A percentile compares a stretch with the other conserved stretches of the same genome.
phyloP scores from a whole-genome alignment of 2,329 filamentous ascomycete genomes.

The Cercospora zeina region DNA sequence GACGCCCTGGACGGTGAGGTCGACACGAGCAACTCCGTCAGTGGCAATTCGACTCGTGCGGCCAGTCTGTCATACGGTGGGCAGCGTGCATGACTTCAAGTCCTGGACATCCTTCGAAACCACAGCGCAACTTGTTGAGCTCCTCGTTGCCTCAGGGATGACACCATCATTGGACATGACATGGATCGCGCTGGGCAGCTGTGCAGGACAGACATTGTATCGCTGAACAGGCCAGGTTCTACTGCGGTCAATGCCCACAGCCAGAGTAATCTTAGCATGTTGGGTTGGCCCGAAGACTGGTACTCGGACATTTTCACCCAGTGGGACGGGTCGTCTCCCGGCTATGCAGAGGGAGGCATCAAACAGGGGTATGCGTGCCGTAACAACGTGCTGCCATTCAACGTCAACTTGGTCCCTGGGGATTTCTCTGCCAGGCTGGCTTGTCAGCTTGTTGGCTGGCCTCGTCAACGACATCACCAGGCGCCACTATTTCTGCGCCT shows the following conservation, averaged over 20 bases:
- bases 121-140: not conserved
- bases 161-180: not conserved
- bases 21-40: slow-evolving; percentile 1
- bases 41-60: not conserved
- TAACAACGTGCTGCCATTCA: not conserved
- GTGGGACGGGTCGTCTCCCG: slow-evolving; percentile 3
- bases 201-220: not conserved
- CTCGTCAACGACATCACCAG: not conserved
- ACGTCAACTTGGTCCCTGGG: slow-evolving; percentile 6
- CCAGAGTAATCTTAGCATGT: not conserved
- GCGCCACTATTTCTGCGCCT: slow-evolving; percentile 1
- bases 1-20: not conserved
- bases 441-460: slow-evolving; percentile 4
- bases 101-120: not conserved
- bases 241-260: not conserved
- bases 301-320: slow-evolving; percentile 11
- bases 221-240: not conserved
- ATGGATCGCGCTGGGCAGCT: not conserved
- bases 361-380: not conserved
- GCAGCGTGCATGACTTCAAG: not conserved
- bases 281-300: not conserved
- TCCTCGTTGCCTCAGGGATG: not conserved
- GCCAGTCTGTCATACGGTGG: not conserved
- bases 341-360: not conserved
- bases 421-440: not conserved